Conservation (phyloP, 2,329 filamentous ascomycete species). For the Cercospora nicotianae region DNA sequence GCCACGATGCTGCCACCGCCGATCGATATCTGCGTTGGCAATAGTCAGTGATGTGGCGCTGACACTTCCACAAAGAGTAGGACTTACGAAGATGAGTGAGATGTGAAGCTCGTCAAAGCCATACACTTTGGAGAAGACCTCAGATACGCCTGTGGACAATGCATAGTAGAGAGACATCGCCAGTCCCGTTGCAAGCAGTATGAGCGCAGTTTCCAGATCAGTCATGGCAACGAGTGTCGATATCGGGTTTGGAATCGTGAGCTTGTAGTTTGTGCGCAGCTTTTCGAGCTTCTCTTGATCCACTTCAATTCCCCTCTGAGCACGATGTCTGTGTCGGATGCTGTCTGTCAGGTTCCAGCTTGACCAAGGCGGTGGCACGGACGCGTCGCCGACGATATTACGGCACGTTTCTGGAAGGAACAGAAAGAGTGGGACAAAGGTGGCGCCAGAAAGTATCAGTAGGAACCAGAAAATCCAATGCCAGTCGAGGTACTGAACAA, state of each 20-base stretch:
- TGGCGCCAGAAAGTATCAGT: conserved; percentile 52
- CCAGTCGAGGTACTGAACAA: conserved; percentile 66
- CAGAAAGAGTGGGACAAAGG: conserved; percentile 57
- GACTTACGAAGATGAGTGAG: conserved; percentile 37
- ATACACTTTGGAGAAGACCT: conserved; percentile 42
- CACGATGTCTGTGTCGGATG: conserved; percentile 26
- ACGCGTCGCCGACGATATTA: conserved; percentile 61
- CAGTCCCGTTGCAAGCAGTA: conserved; percentile 43
- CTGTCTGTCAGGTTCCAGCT: conserved; percentile 58
- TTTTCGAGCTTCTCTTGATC: conserved; percentile 28
- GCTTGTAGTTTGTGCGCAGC: conserved; percentile 28
- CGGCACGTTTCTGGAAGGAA: conserved; percentile 56
- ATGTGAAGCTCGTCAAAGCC: conserved; percentile 44
- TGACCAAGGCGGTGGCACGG: conserved; percentile 57
- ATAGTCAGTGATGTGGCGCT: background rate
- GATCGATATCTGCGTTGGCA: conserved; percentile 38
- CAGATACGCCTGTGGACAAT: conserved; percentile 43
- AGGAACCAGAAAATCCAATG: conserved; percentile 42
- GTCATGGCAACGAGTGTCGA: conserved; percentile 31
- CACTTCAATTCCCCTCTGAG: conserved; percentile 23
- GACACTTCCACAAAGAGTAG: background rate
- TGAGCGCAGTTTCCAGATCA: conserved; percentile 40
- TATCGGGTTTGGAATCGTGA: conserved; percentile 35
- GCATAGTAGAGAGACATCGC: conserved; percentile 47
- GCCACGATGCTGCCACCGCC: conserved; percentile 45